A percentile compares a stretch with the other conserved stretches of the same genome.
Conservation (phyloP, 768 basidiomycete species). For the Lactarius deliciosus region DNA sequence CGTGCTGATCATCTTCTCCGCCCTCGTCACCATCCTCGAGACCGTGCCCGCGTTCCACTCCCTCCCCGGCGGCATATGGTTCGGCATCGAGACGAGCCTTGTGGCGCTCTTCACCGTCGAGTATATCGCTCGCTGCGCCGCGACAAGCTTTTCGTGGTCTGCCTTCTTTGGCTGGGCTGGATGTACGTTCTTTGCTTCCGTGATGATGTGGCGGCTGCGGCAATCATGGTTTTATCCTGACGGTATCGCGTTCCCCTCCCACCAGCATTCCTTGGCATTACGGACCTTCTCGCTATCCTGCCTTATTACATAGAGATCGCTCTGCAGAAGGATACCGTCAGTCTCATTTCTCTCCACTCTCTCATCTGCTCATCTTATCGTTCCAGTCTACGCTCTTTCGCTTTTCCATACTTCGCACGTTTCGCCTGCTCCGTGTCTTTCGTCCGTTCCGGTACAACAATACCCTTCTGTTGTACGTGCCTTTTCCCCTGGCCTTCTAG, state of each 20-base stretch:
- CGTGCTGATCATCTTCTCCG: conserved; percentile 69
- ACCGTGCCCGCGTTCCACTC: conserved; percentile 76
- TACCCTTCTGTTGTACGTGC: conserved; percentile 68
- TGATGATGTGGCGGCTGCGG: neutral
- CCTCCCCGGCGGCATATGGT: conserved; percentile 71
- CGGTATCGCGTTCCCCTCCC: neutral
- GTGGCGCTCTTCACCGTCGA: conserved; percentile 88
- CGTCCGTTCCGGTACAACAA: conserved; percentile 84
- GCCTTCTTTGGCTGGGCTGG: conserved; percentile 62
- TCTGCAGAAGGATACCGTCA: conserved; percentile 80
- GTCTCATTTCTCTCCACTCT: conserved; percentile 32
- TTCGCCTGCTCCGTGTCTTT: conserved; percentile 86
- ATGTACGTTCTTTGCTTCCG: conserved; percentile 49
- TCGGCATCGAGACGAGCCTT: conserved; percentile 82
- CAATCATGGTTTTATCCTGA: neutral
- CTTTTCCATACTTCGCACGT: conserved; percentile 89
- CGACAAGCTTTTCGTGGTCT: conserved; percentile 71
- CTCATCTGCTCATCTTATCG: conserved; percentile 2
- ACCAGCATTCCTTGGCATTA: conserved; percentile 78
- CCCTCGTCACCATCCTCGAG: conserved; percentile 74
- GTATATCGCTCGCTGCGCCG: conserved; percentile 67
- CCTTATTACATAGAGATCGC: conserved; percentile 90
- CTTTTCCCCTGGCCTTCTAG: neutral
- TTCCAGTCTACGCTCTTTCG: conserved; percentile 78
- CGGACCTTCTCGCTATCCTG: conserved; percentile 81